Conservation (phyloP, 2,329 filamentous ascomycete species). For the Verticillium dahliae region DNA sequence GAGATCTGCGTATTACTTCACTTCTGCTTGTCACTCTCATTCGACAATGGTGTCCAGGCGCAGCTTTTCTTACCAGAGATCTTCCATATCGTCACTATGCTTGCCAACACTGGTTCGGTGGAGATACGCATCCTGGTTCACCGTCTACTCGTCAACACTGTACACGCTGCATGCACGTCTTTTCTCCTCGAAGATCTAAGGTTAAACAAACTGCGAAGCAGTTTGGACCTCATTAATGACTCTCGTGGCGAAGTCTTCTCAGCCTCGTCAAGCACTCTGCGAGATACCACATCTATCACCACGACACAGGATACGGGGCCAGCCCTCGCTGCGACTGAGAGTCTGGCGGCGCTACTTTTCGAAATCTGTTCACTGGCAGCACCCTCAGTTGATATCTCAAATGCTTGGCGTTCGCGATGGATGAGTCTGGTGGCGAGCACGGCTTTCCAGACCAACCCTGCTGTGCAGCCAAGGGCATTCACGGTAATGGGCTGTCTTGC, state of each 20-base stretch:
- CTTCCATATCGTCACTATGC: slow-evolving; percentile 65
- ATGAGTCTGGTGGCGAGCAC: slow-evolving; percentile 69
- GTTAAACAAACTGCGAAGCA: slow-evolving; percentile 46
- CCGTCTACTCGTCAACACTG: slow-evolving; percentile 57
- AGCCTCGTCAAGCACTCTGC: slow-evolving; percentile 33
- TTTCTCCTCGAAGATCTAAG: slow-evolving; percentile 56
- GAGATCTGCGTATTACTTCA: slow-evolving; percentile 62
- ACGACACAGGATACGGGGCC: slow-evolving; percentile 47
- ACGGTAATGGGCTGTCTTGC: slow-evolving; percentile 66
- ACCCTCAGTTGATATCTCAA: slow-evolving; percentile 57
- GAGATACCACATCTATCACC: slow-evolving; percentile 48
- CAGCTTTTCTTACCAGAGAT: slow-evolving; percentile 63
- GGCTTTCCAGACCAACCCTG: slow-evolving; percentile 66
- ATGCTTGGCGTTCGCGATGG: slow-evolving; percentile 65
- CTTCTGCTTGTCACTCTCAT: slow-evolving; percentile 60
- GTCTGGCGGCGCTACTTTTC: slow-evolving; percentile 53
- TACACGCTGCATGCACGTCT: slow-evolving; percentile 61
- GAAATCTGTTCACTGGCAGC: slow-evolving; percentile 59
- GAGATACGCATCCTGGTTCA: slow-evolving; percentile 55
- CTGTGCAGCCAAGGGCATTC: slow-evolving; percentile 63
- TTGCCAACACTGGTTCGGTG: slow-evolving; percentile 56
- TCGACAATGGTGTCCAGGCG: slow-evolving; percentile 60
- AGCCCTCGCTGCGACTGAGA: slow-evolving; percentile 51
- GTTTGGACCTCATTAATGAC: slow-evolving; percentile 54
- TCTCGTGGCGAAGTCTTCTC: slow-evolving; percentile 52